A percentile compares a stretch with the other conserved stretches of the same genome.
Conservation (phyloP, 2,329 filamentous ascomycete genomes). For the Trichophyton simii region DNA sequence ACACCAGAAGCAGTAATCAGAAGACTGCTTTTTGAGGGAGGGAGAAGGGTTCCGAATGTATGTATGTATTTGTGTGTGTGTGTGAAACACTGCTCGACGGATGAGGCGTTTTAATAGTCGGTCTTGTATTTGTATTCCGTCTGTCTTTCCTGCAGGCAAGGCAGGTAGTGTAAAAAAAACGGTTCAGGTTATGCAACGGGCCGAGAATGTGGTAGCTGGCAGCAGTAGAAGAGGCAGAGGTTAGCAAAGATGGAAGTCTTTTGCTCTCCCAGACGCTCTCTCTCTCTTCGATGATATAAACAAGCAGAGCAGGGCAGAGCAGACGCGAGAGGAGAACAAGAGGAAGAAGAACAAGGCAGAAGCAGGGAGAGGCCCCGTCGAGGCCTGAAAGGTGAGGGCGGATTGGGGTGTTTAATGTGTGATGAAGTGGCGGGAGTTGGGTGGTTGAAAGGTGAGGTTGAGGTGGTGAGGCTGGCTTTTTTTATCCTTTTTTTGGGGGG, state of each 20-base stretch:
- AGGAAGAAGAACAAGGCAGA: not conserved
- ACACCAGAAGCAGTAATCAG: not conserved
- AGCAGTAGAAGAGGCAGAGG: not conserved
- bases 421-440: not conserved
- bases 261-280: not conserved
- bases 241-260: not conserved
- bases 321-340: not conserved
- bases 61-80: not conserved
- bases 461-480: not conserved
- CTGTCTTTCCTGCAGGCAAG: not conserved
- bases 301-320: not conserved
- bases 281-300: not conserved
- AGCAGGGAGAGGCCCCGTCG: not conserved
- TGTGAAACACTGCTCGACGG: not conserved
- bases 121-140: not conserved
- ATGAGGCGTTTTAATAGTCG: not conserved
- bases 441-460: not conserved
- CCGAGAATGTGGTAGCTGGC: not conserved
- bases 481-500: not conserved
- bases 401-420: not conserved
- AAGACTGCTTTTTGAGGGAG: conserved; percentile 18
- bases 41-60: not conserved
- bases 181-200: not conserved
- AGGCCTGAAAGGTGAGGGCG: conserved; percentile 1
- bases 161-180: not conserved